These are phyloP conservation scores for Azolla pinnata DNA, from an alignment of 75 land plant species.

Conservation along the genomic window DNA sequence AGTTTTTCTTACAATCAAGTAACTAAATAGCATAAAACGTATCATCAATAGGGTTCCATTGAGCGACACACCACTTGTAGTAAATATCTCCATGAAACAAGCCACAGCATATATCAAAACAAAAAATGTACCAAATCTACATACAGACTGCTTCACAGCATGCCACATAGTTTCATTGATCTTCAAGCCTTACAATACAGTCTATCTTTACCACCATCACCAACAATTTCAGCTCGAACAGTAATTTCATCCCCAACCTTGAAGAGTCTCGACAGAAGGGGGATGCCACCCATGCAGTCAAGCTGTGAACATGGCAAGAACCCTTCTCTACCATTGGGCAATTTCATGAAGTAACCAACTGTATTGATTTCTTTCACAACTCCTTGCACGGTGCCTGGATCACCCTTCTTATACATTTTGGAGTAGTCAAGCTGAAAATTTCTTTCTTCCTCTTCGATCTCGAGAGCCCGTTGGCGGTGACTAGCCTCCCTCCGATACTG, in stretches of 20 bases:
- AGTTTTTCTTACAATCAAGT: no score
- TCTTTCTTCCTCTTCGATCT: not conserved
- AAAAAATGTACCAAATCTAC: no score
- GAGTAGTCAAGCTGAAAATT: not conserved
- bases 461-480: not conserved
- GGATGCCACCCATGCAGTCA: not conserved
- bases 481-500: constrained; percentile 7
- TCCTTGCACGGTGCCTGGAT: constrained; percentile 4
- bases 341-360: constrained; percentile 1
- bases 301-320: not conserved
- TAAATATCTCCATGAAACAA: no score
- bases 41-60: no score
- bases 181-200: not conserved
- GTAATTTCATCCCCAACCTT: constrained; percentile 2
- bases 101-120: no score
- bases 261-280: not conserved
- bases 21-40: no score
- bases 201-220: constrained; percentile 1
- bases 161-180: no score
- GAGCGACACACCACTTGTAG: no score
- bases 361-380: constrained; percentile 3
- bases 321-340: constrained; percentile 2
- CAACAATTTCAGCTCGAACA: not conserved
- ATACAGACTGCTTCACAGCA: no score
- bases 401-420: not conserved